These are phyloP conservation scores for Ascochyta rabiei DNA, from an alignment of 2,329 filamentous ascomycete species.

Conservation along the genomic window DNA sequence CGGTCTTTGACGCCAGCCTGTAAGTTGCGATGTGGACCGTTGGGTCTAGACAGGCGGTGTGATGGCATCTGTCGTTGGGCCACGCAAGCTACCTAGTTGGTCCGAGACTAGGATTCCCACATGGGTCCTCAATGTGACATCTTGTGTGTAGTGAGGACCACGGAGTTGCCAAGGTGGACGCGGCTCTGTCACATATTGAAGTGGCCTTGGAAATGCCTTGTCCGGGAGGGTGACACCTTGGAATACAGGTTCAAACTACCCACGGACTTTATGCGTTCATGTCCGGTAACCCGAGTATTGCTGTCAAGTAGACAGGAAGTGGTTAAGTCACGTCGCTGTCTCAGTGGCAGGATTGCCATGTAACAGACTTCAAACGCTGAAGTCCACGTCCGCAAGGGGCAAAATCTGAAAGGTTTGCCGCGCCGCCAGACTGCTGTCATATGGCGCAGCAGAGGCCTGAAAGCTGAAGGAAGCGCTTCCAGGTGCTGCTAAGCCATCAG, in stretches of 20 bases:
- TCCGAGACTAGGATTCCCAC: background rate
- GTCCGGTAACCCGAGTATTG: conserved; percentile 29
- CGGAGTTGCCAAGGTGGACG: conserved; percentile 23
- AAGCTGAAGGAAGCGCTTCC: conserved; percentile 21
- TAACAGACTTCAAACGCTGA: conserved; percentile 48
- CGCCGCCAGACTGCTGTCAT: conserved; percentile 20
- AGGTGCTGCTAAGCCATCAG: conserved; percentile 15
- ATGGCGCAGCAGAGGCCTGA: conserved; percentile 10
- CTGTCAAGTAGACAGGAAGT: conserved; percentile 27
- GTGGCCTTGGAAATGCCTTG: conserved; percentile 28
- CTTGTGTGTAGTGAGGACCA: conserved; percentile 1
- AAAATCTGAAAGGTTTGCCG: conserved; percentile 13
- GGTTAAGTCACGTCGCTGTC: conserved; percentile 44
- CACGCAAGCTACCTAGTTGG: conserved; percentile 11
- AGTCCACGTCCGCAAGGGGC: conserved; percentile 24
- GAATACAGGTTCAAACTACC: conserved; percentile 46
- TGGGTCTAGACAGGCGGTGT: conserved; percentile 4
- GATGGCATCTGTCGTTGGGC: background rate
- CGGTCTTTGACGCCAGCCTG: background rate
- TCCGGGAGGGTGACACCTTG: conserved; percentile 28
- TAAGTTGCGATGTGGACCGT: background rate
- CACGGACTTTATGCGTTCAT: conserved; percentile 46
- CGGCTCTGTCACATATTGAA: conserved; percentile 22
- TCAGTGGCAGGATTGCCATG: conserved; percentile 42
- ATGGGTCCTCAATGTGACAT: conserved; percentile 6